Evolutionary conservation across 805 yeast species (phyloP), one percentile per base, ranked within the genome.

Genomic region (Candida easanensis): DNA sequence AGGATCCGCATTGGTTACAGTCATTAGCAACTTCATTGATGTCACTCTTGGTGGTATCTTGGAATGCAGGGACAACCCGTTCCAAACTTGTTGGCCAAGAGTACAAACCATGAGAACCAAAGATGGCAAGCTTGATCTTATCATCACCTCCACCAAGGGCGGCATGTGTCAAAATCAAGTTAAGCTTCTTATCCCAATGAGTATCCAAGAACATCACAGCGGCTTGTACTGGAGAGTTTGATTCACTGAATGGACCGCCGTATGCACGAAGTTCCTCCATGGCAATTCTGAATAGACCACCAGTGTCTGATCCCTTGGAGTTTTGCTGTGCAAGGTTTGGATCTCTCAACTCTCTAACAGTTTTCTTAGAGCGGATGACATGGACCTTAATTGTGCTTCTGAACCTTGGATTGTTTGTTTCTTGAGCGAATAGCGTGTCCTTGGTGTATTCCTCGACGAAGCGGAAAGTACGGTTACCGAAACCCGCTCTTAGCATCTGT

Each of bases 81-180:
- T 88, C 93, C 48, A 88, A 70, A 44, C 75, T 76, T n/a, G 75
- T 63, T n/a, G 99, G 98, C 95, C 96, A 93, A 1, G 96, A 78
- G 61, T 86, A 90, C 11, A 88, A 52, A 0, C 96, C 93, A 58
- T 93, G 98, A 6, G 95, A 82, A 5, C 99, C 99, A 64, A 90
- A 91, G 9, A 93, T 88, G 1, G 96, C 98, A 42, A 93, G 65
- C 50, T 80, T 80, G 33, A 88, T 68, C 33, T 78, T 69, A 33
- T 74, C 82, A 20, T 74, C 73, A 11, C 93, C 93, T 22, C 98
- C 98, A 36, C 98, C 98, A 15, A 91, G 66, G 0, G 98, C 98
- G 2, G 97, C 97, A 65, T 93, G 98, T 2, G 88, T 88, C 28
- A 80, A 62, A 37, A 93, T 80, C 50, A 85, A 64, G 16, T 79